Conservation (phyloP, 768 basidiomycete genomes). For the Suillus paluster region DNA sequence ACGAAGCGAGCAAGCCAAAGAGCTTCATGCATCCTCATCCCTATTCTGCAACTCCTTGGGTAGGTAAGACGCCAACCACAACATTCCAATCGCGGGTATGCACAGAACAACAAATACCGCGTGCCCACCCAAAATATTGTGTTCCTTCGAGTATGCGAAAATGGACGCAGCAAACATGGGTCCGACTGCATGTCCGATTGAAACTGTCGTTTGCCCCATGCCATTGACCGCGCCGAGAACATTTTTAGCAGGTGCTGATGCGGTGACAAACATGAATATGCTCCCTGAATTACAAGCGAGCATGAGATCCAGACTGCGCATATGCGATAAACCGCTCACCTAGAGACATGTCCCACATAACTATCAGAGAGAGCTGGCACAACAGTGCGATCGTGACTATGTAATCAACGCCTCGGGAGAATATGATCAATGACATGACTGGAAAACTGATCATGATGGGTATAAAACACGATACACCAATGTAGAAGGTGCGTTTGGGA, state of each 20-base stretch:
- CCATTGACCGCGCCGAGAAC: conserved; percentile 59
- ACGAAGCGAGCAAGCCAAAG: too few relatives aligned
- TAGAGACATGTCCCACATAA: conserved; percentile 56
- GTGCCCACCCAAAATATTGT: conserved; percentile 49
- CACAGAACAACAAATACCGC: conserved; percentile 48
- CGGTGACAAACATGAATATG: conserved; percentile 37
- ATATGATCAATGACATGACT: conserved; percentile 21
- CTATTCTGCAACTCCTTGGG: conserved; percentile 46
- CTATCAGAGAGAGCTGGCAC: conserved; percentile 50
- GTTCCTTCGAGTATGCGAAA: conserved; percentile 55
- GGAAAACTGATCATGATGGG: conserved; percentile 28
- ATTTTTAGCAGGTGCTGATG: conserved; percentile 29
- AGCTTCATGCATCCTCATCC: conserved; percentile 16
- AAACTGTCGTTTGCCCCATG: conserved; percentile 56
- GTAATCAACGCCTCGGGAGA: conserved; percentile 27
- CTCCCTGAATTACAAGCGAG: conserved; percentile 20
- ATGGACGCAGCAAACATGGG: conserved; percentile 60
- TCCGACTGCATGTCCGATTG: conserved; percentile 52
- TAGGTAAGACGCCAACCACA: conserved; percentile 39
- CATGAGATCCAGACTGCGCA: neutral
- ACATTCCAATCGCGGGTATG: conserved; percentile 15
- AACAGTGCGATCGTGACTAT: conserved; percentile 52
- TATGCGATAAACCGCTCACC: conserved; percentile 44
- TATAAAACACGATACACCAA: conserved; percentile 21
- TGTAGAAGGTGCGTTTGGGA: conserved; percentile 26